Base-by-base conservation (phyloP, 306 rosid species). In the Vigna trinervia region DNA sequence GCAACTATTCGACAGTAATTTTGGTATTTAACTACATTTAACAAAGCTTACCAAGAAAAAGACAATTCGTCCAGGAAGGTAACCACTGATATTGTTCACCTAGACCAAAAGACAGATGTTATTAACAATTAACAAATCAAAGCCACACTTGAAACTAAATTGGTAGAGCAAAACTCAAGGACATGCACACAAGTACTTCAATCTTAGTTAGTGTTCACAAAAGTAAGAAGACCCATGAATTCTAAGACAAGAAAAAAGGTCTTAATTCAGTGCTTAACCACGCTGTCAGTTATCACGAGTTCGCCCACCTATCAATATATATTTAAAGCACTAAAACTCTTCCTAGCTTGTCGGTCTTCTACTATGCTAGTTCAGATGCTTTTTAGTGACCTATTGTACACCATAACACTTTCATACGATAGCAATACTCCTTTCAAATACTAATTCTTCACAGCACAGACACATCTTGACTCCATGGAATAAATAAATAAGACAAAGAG, bases 71-170 rank as follows among this genome's bases (percentile, higher is more conserved):
- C 99, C 99, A 47, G 99, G 99, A 75, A 95, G 99, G 87, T 95
- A 95, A 74, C 99, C 98, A 71, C 99, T 91, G 89, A 95, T 95
- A 80, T 95, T 95, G 82, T 95, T 95, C 78, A 95, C 98, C 99
- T 95, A 83, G 83, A 87, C 61, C 84, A 82, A 79, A 78, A 70
- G 75, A 84, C 19, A 76, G 51, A 74, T 65, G 56, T 34, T 69
- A 26, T 34, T 46, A 71, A 36, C 9, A 56, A 56, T 39, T 66
- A 66, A 73, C 36, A 84, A 32, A 71, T 71, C 39, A 57, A 65
- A 79, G 54, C 56, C 74, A 76, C 57, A 65, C 30, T 8, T 57
- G 43, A 74, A 64, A 82, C 71, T 59, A 62, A 69, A 58, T 15
- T 12, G 20, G 69, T 51, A 38, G 48, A 13, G 14, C 1, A 43